Base-by-base conservation (phyloP, 78 protist genomes). In the Dictyostelium intermedium region DNA sequence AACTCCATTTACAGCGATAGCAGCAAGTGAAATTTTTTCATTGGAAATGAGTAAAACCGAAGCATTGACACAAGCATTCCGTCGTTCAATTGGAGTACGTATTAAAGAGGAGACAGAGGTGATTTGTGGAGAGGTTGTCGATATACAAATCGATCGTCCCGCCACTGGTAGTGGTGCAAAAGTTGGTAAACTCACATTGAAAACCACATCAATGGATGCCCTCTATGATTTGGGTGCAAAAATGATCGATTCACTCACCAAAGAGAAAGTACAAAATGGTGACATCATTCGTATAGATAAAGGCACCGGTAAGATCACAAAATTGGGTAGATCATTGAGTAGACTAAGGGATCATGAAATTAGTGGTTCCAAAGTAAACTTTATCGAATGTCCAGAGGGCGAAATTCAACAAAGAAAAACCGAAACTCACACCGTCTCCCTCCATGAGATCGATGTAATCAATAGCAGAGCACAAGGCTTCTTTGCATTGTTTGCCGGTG, bases 121-220 rank as follows among this genome's bases (percentile, higher is more conserved):
- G 35, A 97, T 99, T 81, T 99, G 98, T 79, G 99, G 99, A 30
- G 99, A 99, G 84, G 99, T 99, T 14, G 99, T 99, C n/a, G 99
- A 98, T 78, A 91, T 91, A 23, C 96, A 87, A 47, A 96, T 97
- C 45, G 98, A 97, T 56, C 47, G 98, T 9, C 98, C 98, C 0
- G 96, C 98, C 1, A 82, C 97, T 0, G 97, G 97, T 61, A 6
- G 96, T 23, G 96, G 95, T 5, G 83, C 76, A 2, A 97, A 98
- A 83, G 96, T 97, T 16, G 99, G 99, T 82, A 95, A 97, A 91
- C 95, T 99, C 47, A 97, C 98, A 18, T 70, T 99, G 35, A 99
- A 99, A 97, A 99, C 99, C n/a, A 99, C 99, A 2, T 99, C 99
- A 27, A 99, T 99, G 99, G 99, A 99, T 97, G 98, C 99, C 1